Base-by-base conservation (phyloP, 805 yeast genomes). In the Saturnispora besseyi region DNA sequence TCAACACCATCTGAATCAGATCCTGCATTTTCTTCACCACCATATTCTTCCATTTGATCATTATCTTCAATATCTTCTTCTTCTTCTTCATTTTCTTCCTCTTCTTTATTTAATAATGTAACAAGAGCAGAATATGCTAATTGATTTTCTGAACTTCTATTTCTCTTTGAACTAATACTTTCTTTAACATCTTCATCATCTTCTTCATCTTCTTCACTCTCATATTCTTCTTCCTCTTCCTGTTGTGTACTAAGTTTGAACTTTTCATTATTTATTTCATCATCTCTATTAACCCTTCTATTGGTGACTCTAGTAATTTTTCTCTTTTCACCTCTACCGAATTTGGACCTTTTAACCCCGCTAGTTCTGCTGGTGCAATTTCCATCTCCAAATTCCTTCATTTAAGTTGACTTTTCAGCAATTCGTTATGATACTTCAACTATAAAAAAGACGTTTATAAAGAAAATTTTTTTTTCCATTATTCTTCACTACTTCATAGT, bases 281-380 rank as follows among this genome's bases (percentile, higher is more conserved):
- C 33, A 51, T 48, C 45, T 36, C 8, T 51, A 31, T 54, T 54
- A 18, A 13, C 21, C 44, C 45, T 24, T 37, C 54, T 51, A 55
- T 73, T 65, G 1, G 78, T 67, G 3, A 82, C 74, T 65, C 87
- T 75, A 8, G 77, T 76, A 29, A 84, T 77, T 3, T 70, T 69
- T 63, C 93, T 73, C 59, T 79, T 59, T 53, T 80, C 81, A 46
- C 72, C 72, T 62, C 93, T 73, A 3, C 91, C 93, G 53, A 63
- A 69, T 56, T 55, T 55, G 44, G 44, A 46, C 33, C 50, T 49
- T 37, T 51, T 49, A 12, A 18, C 31, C 13, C 44, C 43, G 7
- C 12, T 28, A 13, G 44, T 33, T 10, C 32, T 29, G 7, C n/a
- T 9, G 21, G 21, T 32, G n/a, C 12, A 4, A 18, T 40, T 26